Base-by-base conservation (phyloP, 2,329 filamentous ascomycete genomes). In the Alternaria triticina region DNA sequence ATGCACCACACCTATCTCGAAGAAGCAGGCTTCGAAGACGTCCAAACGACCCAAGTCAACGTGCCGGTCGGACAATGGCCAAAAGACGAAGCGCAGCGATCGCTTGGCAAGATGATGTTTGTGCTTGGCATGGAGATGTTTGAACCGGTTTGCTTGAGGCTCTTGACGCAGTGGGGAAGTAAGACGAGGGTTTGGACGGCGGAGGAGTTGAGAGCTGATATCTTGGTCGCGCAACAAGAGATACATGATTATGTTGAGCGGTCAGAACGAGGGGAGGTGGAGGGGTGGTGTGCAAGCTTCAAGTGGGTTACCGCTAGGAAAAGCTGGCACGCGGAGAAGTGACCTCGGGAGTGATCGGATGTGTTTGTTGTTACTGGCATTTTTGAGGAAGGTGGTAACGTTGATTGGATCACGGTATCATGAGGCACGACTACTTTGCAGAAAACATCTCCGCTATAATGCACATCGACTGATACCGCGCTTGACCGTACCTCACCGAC, bases 11-110 rank as follows among this genome's bases (percentile, higher is more conserved):
- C 74, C 1, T 75, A 79, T 13, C 76, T 86, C 5, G 74, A 75
- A 44, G 77, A 78, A 27, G 82, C 81, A 0, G 83, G 84, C 1
- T 84, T 86, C 64, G 79, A 76, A 15, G 79, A 84, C 36, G 75
- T 83, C 6, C 72, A 74, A 22, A 78, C 79, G 1, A 78, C 78
- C 3, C 80, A 82, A 50, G 75, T 79, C 64, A 79, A 80, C 44
- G 74, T 79, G 5, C 77, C 77, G 0, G 70, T 80, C 4, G 77
- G 77, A 1, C 70, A 71, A 52, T 80, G 77, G 77, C 69, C 69
- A 1, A 61, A 70, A 4, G 72, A 76, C 55, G 72, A 75, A 49
- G 70, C 74, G 54, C 76, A 79, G 58, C 70, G 69, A 43, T 68
- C 69, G 9, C 69, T 80, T 10, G 77, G 77, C 1, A 80, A 79